Conservation (phyloP, 495 filamentous ascomycete species). For the Aspergillus haitiensis region DNA sequence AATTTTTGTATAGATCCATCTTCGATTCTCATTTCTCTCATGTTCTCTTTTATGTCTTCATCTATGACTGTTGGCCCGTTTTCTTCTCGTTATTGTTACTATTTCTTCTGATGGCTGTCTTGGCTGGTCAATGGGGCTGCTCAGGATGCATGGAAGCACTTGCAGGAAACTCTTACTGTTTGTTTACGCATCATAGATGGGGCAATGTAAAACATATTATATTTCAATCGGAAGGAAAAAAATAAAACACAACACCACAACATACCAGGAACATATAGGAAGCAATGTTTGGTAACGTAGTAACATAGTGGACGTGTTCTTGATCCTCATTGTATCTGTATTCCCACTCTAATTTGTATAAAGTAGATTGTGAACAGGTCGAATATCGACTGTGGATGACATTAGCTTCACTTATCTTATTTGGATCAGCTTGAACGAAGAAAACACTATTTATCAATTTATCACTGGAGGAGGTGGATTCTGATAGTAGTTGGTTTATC, state of each 20-base stretch:
- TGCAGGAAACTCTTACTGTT: constrained; percentile 36
- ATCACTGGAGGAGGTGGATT: no score
- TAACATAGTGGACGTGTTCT: no score
- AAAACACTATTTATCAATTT: no score
- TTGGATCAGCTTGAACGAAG: no score
- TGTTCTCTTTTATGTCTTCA: constrained; percentile 34
- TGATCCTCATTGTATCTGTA: no score
- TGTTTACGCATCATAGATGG: constrained; percentile 48
- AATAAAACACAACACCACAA: not conserved
- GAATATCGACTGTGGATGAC: no score
- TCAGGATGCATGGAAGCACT: constrained; percentile 34
- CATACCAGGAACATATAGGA: no score
- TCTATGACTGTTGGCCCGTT: constrained; percentile 34
- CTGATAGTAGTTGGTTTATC: no score
- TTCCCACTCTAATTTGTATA: no score
- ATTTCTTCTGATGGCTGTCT: constrained; percentile 32
- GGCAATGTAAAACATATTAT: constrained; percentile 49
- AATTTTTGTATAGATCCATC: constrained; percentile 51
- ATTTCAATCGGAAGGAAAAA: constrained; percentile 14
- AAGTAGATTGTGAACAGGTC: no score
- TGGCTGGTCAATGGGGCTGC: constrained; percentile 30
- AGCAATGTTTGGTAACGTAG: no score
- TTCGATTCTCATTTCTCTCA: constrained; percentile 24
- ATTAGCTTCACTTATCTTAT: no score
- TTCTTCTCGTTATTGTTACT: constrained; percentile 30